Evolutionary conservation across 345 rosid species (phyloP).

Genomic region (Nasturtium officinale): DNA sequence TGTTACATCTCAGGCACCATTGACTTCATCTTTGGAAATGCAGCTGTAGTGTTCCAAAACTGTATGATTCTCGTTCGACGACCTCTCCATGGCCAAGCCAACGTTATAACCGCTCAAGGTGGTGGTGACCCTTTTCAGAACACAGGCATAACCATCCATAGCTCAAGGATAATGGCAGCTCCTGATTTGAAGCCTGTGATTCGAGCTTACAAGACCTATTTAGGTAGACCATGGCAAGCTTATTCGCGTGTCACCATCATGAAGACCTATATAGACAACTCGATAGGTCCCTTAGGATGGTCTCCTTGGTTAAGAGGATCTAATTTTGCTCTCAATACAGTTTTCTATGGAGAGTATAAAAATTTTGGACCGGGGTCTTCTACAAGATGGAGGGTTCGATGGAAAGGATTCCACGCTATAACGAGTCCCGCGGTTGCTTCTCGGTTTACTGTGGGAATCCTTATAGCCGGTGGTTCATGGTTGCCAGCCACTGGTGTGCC

Average conservation of each 20-base stretch:
- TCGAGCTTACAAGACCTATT: constrained; percentile 48
- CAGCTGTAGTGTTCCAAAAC: constrained; percentile 79
- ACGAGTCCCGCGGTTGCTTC: constrained; percentile 63
- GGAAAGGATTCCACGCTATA: constrained; percentile 72
- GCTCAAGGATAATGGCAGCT: constrained; percentile 62
- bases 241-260: constrained; percentile 68
- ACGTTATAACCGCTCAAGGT: constrained; percentile 76
- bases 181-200: constrained; percentile 59
- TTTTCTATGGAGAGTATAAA: constrained; percentile 76
- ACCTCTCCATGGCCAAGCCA: constrained; percentile 68
- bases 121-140: constrained; percentile 72
- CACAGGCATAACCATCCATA: constrained; percentile 77
- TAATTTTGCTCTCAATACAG: constrained; percentile 62
- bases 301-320: constrained; percentile 62
- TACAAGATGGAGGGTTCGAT: constrained; percentile 63
- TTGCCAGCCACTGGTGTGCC: constrained; percentile 74
- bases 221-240: constrained; percentile 79
- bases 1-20: constrained; percentile 84
- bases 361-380: constrained; percentile 71
- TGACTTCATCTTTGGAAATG: constrained; percentile 88
- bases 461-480: constrained; percentile 78
- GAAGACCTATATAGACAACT: constrained; percentile 51
- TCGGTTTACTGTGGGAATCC: constrained; percentile 64
- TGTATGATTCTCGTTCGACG: constrained; percentile 60
- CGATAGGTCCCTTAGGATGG: constrained; percentile 70